A percentile compares a stretch with the other conserved stretches of the same genome.
These are phyloP conservation scores for Rosellinia necatrix DNA, from an alignment of 2,329 filamentous ascomycete species.

Conservation along the genomic window DNA sequence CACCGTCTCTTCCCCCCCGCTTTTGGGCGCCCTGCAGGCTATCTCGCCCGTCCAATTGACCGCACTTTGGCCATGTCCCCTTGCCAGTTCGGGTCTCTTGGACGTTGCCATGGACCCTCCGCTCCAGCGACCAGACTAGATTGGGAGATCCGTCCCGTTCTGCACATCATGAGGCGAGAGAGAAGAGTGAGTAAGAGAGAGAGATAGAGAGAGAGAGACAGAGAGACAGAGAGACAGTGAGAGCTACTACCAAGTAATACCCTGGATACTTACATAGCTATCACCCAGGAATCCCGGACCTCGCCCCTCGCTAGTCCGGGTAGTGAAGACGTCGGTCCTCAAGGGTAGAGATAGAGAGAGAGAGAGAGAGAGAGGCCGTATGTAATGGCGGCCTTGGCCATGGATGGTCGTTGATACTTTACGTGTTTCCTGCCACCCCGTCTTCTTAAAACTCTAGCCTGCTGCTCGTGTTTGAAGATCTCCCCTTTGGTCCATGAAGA, in stretches of 20 bases:
- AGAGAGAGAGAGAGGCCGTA: conserved; percentile 13
- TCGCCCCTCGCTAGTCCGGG: conserved; percentile 19
- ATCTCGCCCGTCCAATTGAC: conserved; percentile 34
- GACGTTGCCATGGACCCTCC: conserved; percentile 22
- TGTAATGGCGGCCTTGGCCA: conserved; percentile 41
- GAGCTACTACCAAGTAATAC: no score
- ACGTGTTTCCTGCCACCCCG: conserved; percentile 40
- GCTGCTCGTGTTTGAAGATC: conserved; percentile 46
- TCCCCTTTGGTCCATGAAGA: conserved; percentile 43
- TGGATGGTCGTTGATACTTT: conserved; percentile 42
- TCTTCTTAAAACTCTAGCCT: conserved; percentile 49
- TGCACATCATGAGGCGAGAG: conserved; percentile 39
- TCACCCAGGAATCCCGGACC: conserved; percentile 3
- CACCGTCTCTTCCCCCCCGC: conserved; percentile 22
- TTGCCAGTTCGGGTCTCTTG: conserved; percentile 26
- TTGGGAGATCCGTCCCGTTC: conserved; percentile 30
- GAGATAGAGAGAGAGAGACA: no score
- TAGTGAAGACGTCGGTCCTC: no score
- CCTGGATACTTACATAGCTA: no score
- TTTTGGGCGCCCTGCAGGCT: conserved; percentile 14
- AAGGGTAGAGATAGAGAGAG: no score
- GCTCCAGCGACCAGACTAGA: conserved; percentile 20
- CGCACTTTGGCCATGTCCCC: conserved; percentile 10
- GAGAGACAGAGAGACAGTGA: no score
- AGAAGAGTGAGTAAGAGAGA: no score